Evolutionary conservation across 1,284 basidiomycete genomes (phyloP).

Genomic region (Thecaphora frezii): DNA sequence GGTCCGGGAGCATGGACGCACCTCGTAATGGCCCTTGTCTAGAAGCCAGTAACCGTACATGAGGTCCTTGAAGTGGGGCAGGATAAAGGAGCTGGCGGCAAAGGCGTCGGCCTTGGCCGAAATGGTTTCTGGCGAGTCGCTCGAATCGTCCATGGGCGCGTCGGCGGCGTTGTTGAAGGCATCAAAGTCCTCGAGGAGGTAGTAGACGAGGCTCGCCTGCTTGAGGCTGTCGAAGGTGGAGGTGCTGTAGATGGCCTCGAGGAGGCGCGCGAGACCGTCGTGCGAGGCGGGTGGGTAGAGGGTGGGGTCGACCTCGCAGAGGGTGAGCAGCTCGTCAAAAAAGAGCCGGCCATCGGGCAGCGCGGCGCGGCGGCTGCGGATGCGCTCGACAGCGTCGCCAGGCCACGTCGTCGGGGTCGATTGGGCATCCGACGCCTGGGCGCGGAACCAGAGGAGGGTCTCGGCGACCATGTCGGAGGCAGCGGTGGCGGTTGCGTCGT

Average conservation of each 20-base stretch:
- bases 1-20: not conserved
- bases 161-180: conserved; percentile 3
- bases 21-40: conserved; percentile 35
- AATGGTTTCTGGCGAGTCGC: not conserved
- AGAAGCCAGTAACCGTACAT: conserved; percentile 44
- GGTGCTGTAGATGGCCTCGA: conserved; percentile 25
- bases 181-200: conserved; percentile 34
- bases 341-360: conserved; percentile 22
- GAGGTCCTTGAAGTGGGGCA: conserved; percentile 30
- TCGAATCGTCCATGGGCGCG: not conserved
- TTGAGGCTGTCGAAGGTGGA: conserved; percentile 34
- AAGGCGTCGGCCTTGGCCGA: conserved; percentile 19
- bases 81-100: conserved; percentile 27
- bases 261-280: conserved; percentile 13
- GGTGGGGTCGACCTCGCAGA: conserved; percentile 23
- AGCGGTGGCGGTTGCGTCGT: not conserved
- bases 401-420: conserved; percentile 20
- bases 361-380: conserved; percentile 6
- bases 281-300: conserved; percentile 26
- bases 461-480: not conserved
- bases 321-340: conserved; percentile 34
- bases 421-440: not conserved
- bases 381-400: conserved; percentile 8
- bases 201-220: conserved; percentile 35
- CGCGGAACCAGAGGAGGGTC: not conserved